Percentiles rank a stretch among this genome's conserved stretches.
phyloP scores from a whole-genome alignment of 2,329 filamentous ascomycete species.

The Paracorniculantispora psalliotae region DNA sequence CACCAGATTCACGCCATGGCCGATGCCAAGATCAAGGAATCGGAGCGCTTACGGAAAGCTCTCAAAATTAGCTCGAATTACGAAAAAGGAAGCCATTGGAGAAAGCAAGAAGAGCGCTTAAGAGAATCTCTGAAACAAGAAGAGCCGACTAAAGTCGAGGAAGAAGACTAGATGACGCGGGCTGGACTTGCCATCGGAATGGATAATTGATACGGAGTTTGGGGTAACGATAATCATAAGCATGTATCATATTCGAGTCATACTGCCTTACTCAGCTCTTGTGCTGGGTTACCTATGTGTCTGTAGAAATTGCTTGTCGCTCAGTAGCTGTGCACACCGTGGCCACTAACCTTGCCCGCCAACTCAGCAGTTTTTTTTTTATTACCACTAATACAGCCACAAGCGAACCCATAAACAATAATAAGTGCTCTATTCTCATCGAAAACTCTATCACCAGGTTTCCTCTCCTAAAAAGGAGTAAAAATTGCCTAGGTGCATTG shows the following conservation, averaged over 20 bases:
- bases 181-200: neutral
- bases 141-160: constrained; percentile 21
- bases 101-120: constrained; percentile 69
- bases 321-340: no score
- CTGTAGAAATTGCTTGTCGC: no score
- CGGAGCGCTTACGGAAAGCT: constrained; percentile 78
- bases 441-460: no score
- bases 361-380: no score
- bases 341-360: no score
- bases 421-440: no score
- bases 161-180: constrained; percentile 12
- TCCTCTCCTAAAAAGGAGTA: no score
- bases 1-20: constrained; percentile 97
- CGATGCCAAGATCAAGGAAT: constrained; percentile 94
- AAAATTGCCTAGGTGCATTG: no score
- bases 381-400: no score
- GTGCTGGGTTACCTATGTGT: no score
- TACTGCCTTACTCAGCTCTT: neutral
- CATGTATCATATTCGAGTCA: neutral
- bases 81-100: constrained; percentile 82
- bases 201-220: neutral
- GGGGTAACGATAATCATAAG: neutral
- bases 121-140: constrained; percentile 41
- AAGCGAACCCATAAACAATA: no score
- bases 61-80: constrained; percentile 83